Evolutionary conservation across 345 rosid genomes (phyloP).

Genomic region (Eucalyptus cladocalyx): DNA sequence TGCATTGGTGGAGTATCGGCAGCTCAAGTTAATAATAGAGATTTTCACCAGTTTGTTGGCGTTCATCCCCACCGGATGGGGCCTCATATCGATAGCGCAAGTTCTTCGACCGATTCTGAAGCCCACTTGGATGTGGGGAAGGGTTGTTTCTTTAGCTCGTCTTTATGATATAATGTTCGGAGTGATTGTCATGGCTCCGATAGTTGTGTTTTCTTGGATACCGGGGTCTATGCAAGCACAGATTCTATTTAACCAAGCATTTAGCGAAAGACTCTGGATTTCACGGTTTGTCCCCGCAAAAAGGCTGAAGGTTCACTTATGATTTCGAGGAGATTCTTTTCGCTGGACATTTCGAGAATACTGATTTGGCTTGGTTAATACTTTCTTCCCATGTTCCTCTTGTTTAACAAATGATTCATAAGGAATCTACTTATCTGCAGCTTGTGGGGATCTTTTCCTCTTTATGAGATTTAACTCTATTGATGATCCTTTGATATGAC

Average conservation of each 20-base stretch:
- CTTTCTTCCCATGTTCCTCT: neutral
- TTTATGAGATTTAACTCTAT: neutral
- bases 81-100: neutral
- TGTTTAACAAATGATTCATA: neutral
- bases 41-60: neutral
- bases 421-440: neutral
- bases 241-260: neutral
- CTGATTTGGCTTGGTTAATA: neutral
- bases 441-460: neutral
- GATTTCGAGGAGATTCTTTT: neutral
- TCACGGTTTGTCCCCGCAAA: neutral
- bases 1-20: neutral
- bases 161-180: neutral
- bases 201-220: neutral
- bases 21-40: neutral
- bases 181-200: neutral
- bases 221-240: neutral
- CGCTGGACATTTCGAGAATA: neutral
- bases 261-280: neutral
- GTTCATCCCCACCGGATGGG: neutral
- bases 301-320: constrained; percentile 26
- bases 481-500: neutral
- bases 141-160: neutral
- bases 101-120: neutral
- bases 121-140: neutral